phyloP scores from a whole-genome alignment of 257 asterid species.

The Solanum sparsipilum region DNA sequence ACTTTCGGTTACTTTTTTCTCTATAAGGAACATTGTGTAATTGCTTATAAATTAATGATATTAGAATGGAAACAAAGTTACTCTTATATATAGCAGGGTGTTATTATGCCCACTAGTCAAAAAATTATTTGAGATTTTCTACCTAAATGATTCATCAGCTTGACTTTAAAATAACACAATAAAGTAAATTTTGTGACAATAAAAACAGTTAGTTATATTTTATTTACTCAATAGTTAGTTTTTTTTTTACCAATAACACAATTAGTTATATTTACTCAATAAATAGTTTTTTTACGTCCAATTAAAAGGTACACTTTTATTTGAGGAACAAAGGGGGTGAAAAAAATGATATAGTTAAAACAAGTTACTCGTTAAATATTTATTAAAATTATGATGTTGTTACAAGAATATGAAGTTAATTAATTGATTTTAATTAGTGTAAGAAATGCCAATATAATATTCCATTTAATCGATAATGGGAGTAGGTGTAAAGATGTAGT shows the following conservation, averaged over 20 bases:
- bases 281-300: not conserved
- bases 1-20: not conserved
- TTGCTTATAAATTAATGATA: not conserved
- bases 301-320: not conserved
- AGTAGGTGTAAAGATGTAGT: not conserved
- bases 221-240: too few species aligned
- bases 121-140: not conserved
- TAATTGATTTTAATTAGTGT: not conserved
- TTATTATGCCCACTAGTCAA: not conserved
- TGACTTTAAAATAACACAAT: not conserved
- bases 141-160: not conserved
- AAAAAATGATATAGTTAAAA: not conserved
- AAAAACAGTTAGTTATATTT: too few species aligned
- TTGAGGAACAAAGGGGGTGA: not conserved
- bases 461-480: not conserved
- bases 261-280: too few species aligned
- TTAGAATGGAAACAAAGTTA: not conserved
- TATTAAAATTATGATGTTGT: not conserved
- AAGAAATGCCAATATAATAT: not conserved
- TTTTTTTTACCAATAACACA: too few species aligned
- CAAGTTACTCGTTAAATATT: not conserved
- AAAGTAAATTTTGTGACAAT: not conserved
- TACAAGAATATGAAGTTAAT: not conserved
- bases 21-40: not conserved
- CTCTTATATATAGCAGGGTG: not conserved